A percentile compares a stretch with the other conserved stretches of the same genome.
phyloP scores from a whole-genome alignment of 805 yeast genomes.

The Metschnikowia koreensis region DNA sequence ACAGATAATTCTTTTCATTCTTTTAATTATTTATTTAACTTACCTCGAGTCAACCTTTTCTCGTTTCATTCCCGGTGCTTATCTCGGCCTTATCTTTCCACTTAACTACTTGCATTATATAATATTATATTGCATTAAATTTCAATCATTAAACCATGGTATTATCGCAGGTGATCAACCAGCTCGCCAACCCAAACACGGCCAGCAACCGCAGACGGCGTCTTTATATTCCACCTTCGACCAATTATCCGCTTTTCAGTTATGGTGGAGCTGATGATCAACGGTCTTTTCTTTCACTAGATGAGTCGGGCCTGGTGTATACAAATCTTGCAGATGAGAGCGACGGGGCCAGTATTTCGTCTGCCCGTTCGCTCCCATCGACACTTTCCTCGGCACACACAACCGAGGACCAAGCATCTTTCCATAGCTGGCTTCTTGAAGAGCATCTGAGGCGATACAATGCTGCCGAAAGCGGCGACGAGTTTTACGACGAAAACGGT shows the following conservation, averaged over 20 bases:
- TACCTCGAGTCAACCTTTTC: too few species aligned
- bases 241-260: slow-evolving; percentile 40
- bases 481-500: background rate
- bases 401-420: slow-evolving; percentile 38
- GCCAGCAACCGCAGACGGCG: slow-evolving; percentile 37
- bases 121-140: too few species aligned
- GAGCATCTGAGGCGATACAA: slow-evolving; percentile 40
- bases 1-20: too few species aligned
- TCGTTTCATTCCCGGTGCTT: too few species aligned
- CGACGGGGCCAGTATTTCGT: slow-evolving; percentile 41
- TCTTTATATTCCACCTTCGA: slow-evolving; percentile 44
- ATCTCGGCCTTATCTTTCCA: too few species aligned
- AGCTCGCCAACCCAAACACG: slow-evolving; percentile 39
- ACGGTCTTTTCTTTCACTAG: slow-evolving; percentile 41
- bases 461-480: slow-evolving; percentile 21
- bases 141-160: slow-evolving; percentile 29
- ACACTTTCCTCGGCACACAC: slow-evolving; percentile 36
- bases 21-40: too few species aligned
- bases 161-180: slow-evolving; percentile 38
- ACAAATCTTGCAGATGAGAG: slow-evolving; percentile 24
- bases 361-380: slow-evolving; percentile 42
- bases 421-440: slow-evolving; percentile 43
- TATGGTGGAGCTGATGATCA: slow-evolving; percentile 46
- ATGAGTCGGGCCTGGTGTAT: slow-evolving; percentile 34
- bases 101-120: too few species aligned